Conservation (phyloP, 2,329 filamentous ascomycete species). For the Xylaria digitata region DNA sequence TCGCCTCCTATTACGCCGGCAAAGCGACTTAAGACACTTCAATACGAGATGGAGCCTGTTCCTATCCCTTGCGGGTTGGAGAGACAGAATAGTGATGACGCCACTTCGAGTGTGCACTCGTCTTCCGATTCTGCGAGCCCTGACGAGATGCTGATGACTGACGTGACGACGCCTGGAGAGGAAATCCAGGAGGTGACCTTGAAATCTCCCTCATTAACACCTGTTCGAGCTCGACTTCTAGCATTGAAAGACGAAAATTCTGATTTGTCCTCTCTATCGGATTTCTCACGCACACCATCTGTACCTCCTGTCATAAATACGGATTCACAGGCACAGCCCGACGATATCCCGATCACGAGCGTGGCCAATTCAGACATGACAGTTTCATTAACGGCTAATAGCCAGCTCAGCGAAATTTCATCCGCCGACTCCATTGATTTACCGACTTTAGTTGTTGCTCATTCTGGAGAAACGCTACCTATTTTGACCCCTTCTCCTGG, state of each 20-base stretch:
- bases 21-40: conserved; percentile 59
- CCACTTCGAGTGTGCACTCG: conserved; percentile 46
- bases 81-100: conserved; percentile 54
- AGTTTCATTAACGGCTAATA: conserved; percentile 19
- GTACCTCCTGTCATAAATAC: conserved; percentile 20
- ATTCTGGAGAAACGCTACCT: conserved; percentile 23
- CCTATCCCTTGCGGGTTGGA: conserved; percentile 50
- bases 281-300: conserved; percentile 40
- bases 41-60: conserved; percentile 49
- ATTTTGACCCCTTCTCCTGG: conserved; percentile 7
- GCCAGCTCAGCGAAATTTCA: conserved; percentile 20
- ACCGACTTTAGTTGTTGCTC: conserved; percentile 23
- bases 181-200: conserved; percentile 57
- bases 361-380: conserved; percentile 12
- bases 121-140: conserved; percentile 51
- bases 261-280: conserved; percentile 42
- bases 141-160: conserved; percentile 52
- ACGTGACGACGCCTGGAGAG: conserved; percentile 63
- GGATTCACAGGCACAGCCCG: conserved; percentile 5
- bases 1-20: conserved; percentile 68
- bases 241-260: conserved; percentile 52
- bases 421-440: conserved; percentile 25
- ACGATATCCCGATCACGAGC: neutral
- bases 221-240: conserved; percentile 46
- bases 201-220: conserved; percentile 52